Evolutionary conservation across 257 asterid species (phyloP).

Genomic region (Solanum dulcamara): DNA sequence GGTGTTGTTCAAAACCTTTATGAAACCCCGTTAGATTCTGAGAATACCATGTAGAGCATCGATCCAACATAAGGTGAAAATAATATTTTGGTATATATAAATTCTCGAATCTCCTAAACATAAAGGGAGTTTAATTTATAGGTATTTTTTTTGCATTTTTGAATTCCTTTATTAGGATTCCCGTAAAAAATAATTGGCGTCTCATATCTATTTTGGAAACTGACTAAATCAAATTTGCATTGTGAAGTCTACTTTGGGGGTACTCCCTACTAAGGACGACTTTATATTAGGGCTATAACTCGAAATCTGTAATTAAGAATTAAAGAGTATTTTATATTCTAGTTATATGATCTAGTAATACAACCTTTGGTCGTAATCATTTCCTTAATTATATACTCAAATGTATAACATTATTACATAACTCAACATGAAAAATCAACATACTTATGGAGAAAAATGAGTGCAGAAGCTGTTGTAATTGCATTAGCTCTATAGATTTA

Average conservation of each 20-base stretch:
- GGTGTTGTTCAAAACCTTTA: not conserved
- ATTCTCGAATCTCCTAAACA: no score
- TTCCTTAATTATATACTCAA: not conserved
- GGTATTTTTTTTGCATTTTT: no score
- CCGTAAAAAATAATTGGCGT: not conserved
- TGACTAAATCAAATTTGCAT: not conserved
- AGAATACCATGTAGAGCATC: not conserved
- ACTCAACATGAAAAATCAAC: not conserved
- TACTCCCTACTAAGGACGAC: not conserved
- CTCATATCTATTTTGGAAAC: not conserved
- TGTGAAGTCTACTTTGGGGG: no score
- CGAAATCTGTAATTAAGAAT: fast-evolving
- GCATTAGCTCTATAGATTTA: no score
- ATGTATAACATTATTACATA: not conserved
- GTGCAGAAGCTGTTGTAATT: no score
- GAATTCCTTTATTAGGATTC: no score
- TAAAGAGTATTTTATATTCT: not conserved
- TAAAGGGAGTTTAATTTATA: no score
- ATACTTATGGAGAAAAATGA: no score
- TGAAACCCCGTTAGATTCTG: not conserved
- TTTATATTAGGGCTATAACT: fast-evolving
- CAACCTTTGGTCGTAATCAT: not conserved
- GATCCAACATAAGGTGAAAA: not conserved
- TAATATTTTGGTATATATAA: no score
- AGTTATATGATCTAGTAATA: no score